Percentiles rank a stretch among this genome's conserved stretches.
These are phyloP conservation scores for Pseudozyma thailandica DNA, from an alignment of 1,284 basidiomycete species.

Conservation along the genomic window DNA sequence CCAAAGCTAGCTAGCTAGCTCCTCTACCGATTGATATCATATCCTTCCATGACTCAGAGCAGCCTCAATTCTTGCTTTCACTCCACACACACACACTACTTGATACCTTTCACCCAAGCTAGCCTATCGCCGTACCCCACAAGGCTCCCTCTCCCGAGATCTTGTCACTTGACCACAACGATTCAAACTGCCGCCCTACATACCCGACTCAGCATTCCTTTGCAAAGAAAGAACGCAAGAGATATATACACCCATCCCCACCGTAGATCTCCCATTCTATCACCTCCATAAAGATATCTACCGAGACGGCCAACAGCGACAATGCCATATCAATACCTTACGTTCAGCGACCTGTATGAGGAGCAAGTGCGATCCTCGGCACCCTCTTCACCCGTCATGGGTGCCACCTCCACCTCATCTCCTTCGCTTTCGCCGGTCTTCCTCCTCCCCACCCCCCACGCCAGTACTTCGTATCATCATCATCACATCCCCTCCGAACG, in stretches of 20 bases:
- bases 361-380: conserved; percentile 36
- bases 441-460: conserved; percentile 21
- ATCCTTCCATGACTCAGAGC: too few relatives aligned
- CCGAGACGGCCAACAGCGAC: not conserved
- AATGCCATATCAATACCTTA: conserved; percentile 48
- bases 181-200: not conserved
- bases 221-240: not conserved
- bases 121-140: too few relatives aligned
- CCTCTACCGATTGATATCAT: too few relatives aligned
- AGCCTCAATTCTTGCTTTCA: not conserved
- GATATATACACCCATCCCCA: not conserved
- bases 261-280: not conserved
- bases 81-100: not conserved
- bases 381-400: conserved; percentile 41
- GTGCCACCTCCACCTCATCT: conserved; percentile 1
- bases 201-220: not conserved
- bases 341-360: conserved; percentile 52
- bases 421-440: conserved; percentile 35
- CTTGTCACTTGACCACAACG: not conserved
- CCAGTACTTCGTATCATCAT: conserved; percentile 8
- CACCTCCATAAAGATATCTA: not conserved
- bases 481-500: conserved; percentile 1
- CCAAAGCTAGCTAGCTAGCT: too few relatives aligned
- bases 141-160: not conserved
- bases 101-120: not conserved